A percentile compares a stretch with the other conserved stretches of the same genome.
Conservation (phyloP, 805 yeast genomes). For the Tetrapisispora nanseiensis region DNA sequence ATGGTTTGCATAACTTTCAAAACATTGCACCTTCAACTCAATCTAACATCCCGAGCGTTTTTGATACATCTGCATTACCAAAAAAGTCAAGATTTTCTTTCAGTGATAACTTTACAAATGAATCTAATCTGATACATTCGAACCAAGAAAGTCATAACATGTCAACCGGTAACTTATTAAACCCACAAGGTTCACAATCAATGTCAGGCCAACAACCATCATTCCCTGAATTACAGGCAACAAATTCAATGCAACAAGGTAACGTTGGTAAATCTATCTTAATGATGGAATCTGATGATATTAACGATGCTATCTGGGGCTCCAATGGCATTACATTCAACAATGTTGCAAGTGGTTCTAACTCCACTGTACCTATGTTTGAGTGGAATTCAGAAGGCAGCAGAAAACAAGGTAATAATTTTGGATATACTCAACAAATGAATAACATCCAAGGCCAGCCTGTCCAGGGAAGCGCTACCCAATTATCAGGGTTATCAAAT, state of each 20-base stretch:
- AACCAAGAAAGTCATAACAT: not conserved
- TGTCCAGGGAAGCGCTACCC: not conserved
- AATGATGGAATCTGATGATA: conserved; percentile 32
- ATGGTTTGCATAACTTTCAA: conserved; percentile 2
- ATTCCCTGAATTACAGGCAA: conserved; percentile 3
- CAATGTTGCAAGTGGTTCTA: conserved; percentile 13
- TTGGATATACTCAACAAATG: conserved; percentile 1
- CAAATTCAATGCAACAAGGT: conserved; percentile 16
- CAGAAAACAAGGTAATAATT: conserved; percentile 10
- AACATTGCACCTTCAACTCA: conserved; percentile 9
- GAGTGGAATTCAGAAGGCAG: conserved; percentile 21
- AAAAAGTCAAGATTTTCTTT: conserved; percentile 63
- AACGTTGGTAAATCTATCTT: conserved; percentile 35
- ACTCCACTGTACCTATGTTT: conserved; percentile 25
- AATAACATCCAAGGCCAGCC: not conserved
- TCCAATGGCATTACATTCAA: conserved; percentile 24
- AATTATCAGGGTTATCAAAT: not conserved
- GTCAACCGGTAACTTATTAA: not conserved
- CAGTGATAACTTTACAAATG: conserved; percentile 49
- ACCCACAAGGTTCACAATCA: not conserved
- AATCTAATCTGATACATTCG: conserved; percentile 7
- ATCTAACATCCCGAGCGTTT: conserved; percentile 5
- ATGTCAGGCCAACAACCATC: conserved; percentile 4
- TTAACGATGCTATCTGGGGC: conserved; percentile 30
- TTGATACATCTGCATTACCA: conserved; percentile 36